Evolutionary conservation across 176 grass and related monocot species (phyloP).

Genomic region (Lolium multiflorum): DNA sequence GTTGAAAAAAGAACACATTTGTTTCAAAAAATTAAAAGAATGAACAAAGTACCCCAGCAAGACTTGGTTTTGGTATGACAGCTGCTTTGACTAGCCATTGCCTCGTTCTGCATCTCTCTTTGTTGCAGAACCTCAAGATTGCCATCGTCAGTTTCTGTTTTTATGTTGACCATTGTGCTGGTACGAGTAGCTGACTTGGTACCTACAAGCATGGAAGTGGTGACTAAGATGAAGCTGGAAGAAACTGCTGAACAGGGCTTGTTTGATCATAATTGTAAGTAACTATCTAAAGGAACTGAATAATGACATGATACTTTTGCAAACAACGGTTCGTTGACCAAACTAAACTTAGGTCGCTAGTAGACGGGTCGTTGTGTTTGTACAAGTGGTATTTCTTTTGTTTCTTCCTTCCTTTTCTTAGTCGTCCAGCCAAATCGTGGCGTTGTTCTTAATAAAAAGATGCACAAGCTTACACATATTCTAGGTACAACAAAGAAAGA

Average conservation of each 20-base stretch:
- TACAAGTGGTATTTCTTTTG: neutral
- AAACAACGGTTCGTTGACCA: neutral
- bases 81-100: neutral
- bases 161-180: neutral
- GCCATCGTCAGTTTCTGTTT: neutral
- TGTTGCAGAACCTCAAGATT: neutral
- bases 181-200: neutral
- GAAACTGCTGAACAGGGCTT: neutral
- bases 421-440: too few relatives aligned
- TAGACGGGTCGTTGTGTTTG: neutral
- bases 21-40: constrained; percentile 11
- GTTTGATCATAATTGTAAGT: neutral
- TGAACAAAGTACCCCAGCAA: neutral
- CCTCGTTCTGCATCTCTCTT: neutral
- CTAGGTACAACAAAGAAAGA: too few relatives aligned
- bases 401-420: too few relatives aligned
- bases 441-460: too few relatives aligned
- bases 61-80: neutral
- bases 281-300: neutral
- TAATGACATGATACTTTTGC: neutral
- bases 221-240: constrained; percentile 7
- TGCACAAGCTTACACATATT: too few relatives aligned
- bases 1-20: neutral
- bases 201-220: neutral
- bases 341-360: neutral